phyloP scores from a whole-genome alignment of 2,329 filamentous ascomycete species.

The Westerdykella aurantiaca region DNA sequence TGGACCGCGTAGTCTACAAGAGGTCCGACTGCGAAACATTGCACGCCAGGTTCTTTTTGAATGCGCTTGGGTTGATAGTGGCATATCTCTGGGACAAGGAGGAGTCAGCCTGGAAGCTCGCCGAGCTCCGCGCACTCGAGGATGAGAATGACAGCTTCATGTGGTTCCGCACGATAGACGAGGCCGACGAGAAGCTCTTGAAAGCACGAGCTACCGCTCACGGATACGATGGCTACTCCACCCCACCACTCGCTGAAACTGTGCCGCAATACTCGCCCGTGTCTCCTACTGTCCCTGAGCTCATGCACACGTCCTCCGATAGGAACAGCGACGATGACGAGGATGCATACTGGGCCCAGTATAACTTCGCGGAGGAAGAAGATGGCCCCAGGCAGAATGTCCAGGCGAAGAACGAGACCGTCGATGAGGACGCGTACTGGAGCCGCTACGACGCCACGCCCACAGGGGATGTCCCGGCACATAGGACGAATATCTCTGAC shows the following conservation, averaged over 20 bases:
- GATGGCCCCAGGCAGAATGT: slow-evolving; percentile 8
- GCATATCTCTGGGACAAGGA: slow-evolving; percentile 62
- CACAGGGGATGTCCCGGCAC: too few species aligned
- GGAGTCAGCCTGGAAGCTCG: slow-evolving; percentile 61
- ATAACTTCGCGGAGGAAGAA: too few species aligned
- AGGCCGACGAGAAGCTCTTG: slow-evolving; percentile 53
- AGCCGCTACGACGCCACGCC: slow-evolving; percentile 68
- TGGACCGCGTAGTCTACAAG: slow-evolving; percentile 56
- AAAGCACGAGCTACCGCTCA: slow-evolving; percentile 9
- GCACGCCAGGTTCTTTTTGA: slow-evolving; percentile 59
- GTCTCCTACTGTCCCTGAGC: background rate
- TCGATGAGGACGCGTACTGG: slow-evolving; percentile 76
- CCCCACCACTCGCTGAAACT: slow-evolving; percentile 4
- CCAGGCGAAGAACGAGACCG: slow-evolving; percentile 47
- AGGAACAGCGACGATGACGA: background rate
- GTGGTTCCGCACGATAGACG: slow-evolving; percentile 53
- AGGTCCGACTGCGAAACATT: slow-evolving; percentile 71
- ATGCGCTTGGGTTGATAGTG: slow-evolving; percentile 58
- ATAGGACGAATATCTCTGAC: slow-evolving; percentile 53
- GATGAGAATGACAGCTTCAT: slow-evolving; percentile 53
- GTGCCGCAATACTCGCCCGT: background rate
- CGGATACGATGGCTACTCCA: background rate
- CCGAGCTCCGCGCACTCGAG: slow-evolving; percentile 58
- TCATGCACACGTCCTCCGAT: background rate
- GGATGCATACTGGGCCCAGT: too few species aligned